Conservation (phyloP, 2,329 filamentous ascomycete genomes). For the Neobulgaria alba region DNA sequence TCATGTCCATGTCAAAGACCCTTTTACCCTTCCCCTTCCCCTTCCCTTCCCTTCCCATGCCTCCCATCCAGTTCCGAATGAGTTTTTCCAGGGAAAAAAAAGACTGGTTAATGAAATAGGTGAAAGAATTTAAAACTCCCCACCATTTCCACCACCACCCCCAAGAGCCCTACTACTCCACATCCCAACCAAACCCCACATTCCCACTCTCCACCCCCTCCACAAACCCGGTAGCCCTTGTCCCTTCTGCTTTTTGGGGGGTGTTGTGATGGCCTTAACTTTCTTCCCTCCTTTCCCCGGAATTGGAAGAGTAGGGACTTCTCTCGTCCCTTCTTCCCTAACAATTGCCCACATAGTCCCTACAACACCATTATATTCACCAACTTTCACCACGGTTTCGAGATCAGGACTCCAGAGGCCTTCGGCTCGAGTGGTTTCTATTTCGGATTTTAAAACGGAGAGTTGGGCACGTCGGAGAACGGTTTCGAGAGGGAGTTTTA, state of each 20-base stretch:
- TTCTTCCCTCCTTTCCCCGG: conserved; percentile 10
- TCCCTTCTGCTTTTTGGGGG: conserved; percentile 31
- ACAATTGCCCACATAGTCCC: conserved; percentile 86
- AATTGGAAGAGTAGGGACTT: conserved; percentile 1
- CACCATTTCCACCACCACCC: conserved; percentile 21
- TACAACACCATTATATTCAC: conserved; percentile 76
- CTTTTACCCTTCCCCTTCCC: no score
- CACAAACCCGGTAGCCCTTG: conserved; percentile 48
- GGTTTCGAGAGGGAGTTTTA: conserved; percentile 87
- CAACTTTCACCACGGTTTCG: conserved; percentile 71
- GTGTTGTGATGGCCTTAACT: background rate
- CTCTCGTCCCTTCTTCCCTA: conserved; percentile 61
- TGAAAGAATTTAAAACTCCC: conserved; percentile 23
- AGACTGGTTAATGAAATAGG: no score
- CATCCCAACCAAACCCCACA: conserved; percentile 47
- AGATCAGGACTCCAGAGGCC: conserved; percentile 29
- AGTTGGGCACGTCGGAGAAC: conserved; percentile 84
- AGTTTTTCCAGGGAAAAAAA: no score
- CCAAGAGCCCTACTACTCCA: conserved; percentile 35
- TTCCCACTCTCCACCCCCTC: conserved; percentile 48
- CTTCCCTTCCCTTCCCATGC: no score
- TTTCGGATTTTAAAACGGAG: conserved; percentile 42
- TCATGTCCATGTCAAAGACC: no score
- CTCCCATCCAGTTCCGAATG: no score
- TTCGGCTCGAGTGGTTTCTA: conserved; percentile 16